Conservation (phyloP, 495 filamentous ascomycete genomes). For the Acidiella bohemica region DNA sequence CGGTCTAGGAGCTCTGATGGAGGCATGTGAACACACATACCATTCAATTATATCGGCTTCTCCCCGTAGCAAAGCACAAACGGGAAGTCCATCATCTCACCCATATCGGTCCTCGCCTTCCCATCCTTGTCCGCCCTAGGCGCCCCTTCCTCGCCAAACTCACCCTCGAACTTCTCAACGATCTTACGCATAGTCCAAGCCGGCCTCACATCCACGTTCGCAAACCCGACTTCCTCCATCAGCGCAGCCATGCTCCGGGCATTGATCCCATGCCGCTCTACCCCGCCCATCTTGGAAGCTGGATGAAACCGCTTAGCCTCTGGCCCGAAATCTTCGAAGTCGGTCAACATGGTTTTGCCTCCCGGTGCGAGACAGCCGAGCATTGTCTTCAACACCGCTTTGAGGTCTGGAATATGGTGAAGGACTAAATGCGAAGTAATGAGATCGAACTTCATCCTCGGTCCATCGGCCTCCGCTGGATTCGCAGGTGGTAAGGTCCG, state of each 20-base stretch:
- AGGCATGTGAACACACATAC: no score
- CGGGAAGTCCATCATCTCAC: slow-evolving; percentile 33
- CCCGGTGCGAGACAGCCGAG: slow-evolving; percentile 33
- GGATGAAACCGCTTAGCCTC: slow-evolving; percentile 40
- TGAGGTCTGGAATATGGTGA: slow-evolving; percentile 39
- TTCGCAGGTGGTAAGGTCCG: not conserved
- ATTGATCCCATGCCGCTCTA: slow-evolving; percentile 41
- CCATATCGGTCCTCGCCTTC: slow-evolving; percentile 16
- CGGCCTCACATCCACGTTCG: slow-evolving; percentile 30
- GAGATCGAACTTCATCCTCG: slow-evolving; percentile 33
- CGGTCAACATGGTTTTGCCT: slow-evolving; percentile 38
- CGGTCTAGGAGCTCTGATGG: no score
- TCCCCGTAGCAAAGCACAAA: slow-evolving; percentile 39
- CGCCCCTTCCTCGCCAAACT: slow-evolving; percentile 11
- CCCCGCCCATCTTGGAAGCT: slow-evolving; percentile 36
- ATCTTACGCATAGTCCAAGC: slow-evolving; percentile 36
- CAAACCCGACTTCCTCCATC: slow-evolving; percentile 36
- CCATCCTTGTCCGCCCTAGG: slow-evolving; percentile 18
- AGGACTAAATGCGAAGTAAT: slow-evolving; percentile 40
- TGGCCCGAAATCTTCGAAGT: slow-evolving; percentile 44
- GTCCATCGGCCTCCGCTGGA: slow-evolving; percentile 8
- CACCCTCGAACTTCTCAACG: slow-evolving; percentile 28
- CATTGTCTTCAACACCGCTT: slow-evolving; percentile 30
- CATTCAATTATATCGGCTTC: no score
- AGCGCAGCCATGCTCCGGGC: slow-evolving; percentile 28